These are phyloP conservation scores for Chlamydomonas sphaeroides DNA, from an alignment of 139 green algal genomes.

Conservation along the genomic window DNA sequence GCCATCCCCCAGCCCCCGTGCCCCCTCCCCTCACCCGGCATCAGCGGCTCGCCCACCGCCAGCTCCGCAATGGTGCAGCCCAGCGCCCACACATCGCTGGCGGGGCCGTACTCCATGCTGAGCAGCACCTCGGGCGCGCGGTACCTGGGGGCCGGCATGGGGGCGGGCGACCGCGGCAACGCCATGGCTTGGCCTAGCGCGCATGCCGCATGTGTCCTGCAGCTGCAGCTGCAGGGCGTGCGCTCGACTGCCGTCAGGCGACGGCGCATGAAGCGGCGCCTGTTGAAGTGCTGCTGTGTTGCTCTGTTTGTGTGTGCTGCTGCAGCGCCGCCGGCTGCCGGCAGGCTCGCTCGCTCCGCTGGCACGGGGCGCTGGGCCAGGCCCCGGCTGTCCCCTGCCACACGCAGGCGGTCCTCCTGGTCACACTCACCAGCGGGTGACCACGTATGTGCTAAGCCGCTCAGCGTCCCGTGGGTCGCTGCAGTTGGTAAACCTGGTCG, in stretches of 20 bases:
- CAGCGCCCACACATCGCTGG: conserved; percentile 21
- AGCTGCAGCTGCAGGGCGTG: too few relatives aligned
- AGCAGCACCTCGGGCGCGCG: conserved; percentile 29
- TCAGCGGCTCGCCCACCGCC: conserved; percentile 32
- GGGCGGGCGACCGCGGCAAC: too few relatives aligned
- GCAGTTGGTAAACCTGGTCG: conserved; percentile 13
- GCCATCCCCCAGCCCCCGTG: background rate
- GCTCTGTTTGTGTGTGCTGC: too few relatives aligned
- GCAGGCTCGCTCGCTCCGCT: too few relatives aligned
- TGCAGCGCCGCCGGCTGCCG: too few relatives aligned
- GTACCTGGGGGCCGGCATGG: conserved; percentile 24
- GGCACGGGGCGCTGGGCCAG: too few relatives aligned
- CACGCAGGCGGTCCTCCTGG: background rate
- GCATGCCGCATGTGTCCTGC: background rate
- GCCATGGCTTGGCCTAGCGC: too few relatives aligned
- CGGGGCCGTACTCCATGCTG: conserved; percentile 15
- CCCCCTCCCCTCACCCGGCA: background rate
- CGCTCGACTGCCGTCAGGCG: too few relatives aligned
- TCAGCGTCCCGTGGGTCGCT: conserved; percentile 18
- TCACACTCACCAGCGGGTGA: conserved; percentile 10
- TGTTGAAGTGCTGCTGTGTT: too few relatives aligned
- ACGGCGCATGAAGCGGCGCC: too few relatives aligned
- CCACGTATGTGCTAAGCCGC: conserved; percentile 24
- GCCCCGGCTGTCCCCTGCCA: background rate
- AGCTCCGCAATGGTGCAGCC: conserved; percentile 33